Evolutionary conservation across 2,329 filamentous ascomycete species (phyloP).

Genomic region (Pyricularia pennisetigena): DNA sequence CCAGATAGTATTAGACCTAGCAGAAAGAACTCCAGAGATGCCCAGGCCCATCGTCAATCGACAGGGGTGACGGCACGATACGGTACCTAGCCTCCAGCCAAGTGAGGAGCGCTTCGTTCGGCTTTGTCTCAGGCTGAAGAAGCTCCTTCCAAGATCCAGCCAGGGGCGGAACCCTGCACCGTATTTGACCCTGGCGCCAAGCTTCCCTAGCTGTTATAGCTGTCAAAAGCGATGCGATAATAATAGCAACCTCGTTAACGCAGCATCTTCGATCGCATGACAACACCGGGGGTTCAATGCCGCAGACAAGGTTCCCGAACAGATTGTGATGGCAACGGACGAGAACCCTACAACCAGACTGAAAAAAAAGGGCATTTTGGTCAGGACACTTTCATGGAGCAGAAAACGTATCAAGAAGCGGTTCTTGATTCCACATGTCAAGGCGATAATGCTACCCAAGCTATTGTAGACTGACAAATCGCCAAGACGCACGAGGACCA

Average conservation of each 20-base stretch:
- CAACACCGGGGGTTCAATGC: neutral
- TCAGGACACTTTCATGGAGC: neutral
- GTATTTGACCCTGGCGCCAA: neutral
- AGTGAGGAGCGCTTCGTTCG: neutral
- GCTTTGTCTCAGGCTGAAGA: neutral
- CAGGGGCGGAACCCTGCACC: neutral
- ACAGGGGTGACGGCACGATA: neutral
- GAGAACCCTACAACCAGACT: neutral
- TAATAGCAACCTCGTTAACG: neutral
- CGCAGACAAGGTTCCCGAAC: neutral
- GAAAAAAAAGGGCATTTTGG: neutral
- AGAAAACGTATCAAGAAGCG: neutral
- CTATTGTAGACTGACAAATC: neutral
- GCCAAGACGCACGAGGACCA: neutral
- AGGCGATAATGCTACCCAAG: neutral
- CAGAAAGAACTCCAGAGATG: no score
- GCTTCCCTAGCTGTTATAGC: neutral
- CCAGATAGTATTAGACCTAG: neutral
- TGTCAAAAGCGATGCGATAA: neutral
- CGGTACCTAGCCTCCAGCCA: neutral
- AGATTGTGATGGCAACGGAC: neutral
- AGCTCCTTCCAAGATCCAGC: neutral
- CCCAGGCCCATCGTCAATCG: neutral
- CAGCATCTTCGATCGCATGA: neutral
- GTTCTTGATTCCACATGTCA: neutral